These are phyloP conservation scores for Peronospora belbahrii DNA, from an alignment of 352 stramenopile genomes.

Conservation along the genomic window DNA sequence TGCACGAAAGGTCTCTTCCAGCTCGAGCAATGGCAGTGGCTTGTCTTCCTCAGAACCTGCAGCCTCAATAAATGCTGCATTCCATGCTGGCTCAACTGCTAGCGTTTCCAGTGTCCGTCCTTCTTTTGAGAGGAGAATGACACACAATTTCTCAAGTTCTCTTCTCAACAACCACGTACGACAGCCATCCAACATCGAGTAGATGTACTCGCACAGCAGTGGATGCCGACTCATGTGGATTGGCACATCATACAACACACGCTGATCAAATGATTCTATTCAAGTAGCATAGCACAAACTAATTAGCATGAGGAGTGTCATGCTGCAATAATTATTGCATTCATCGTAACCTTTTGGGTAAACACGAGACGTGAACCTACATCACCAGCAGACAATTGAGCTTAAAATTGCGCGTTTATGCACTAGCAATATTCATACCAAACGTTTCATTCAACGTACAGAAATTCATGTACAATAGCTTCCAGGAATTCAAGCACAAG, in stretches of 20 bases:
- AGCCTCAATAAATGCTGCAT: constrained; percentile 8
- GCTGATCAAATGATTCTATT: constrained; percentile 53
- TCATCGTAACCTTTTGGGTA: constrained; percentile 48
- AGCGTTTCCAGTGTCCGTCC: constrained; percentile 40
- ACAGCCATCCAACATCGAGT: constrained; percentile 62
- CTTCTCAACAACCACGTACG: constrained; percentile 45
- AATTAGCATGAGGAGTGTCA: background rate
- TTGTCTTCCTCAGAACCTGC: constrained; percentile 16
- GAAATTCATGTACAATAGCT: constrained; percentile 62
- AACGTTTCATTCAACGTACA: constrained; percentile 31
- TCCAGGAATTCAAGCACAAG: constrained; percentile 75
- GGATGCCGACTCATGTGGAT: constrained; percentile 73
- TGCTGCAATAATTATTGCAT: background rate
- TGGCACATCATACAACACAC: constrained; percentile 67
- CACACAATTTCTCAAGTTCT: constrained; percentile 60
- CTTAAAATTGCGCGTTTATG: background rate
- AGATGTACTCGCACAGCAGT: constrained; percentile 67
- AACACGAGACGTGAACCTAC: constrained; percentile 43
- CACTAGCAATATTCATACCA: background rate
- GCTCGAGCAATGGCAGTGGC: constrained; percentile 32
- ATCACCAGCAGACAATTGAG: constrained; percentile 7
- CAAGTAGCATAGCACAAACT: background rate
- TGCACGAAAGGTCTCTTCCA: constrained; percentile 59
- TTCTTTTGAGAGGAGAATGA: constrained; percentile 47
- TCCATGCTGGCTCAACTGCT: constrained; percentile 47